A percentile compares a stretch with the other conserved stretches of the same genome.
phyloP scores from a whole-genome alignment of 129 eudicot genomes.

The Tanacetum coccineum region DNA sequence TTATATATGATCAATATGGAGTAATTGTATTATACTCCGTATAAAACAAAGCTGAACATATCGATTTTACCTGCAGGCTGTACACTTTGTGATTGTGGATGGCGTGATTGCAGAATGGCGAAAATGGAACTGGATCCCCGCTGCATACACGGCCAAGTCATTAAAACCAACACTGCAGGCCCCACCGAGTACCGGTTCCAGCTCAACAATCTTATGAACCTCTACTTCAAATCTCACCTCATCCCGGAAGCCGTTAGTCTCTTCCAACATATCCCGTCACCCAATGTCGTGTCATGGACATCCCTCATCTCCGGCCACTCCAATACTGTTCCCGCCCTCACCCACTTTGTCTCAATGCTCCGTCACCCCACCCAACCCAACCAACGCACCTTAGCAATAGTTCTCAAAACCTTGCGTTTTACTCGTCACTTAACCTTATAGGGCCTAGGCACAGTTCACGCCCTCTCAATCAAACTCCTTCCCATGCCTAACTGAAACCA shows the following conservation, averaged over 20 bases:
- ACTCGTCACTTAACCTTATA: slow-evolving; percentile 31
- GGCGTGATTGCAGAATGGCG: background rate
- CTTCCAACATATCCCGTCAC: slow-evolving; percentile 60
- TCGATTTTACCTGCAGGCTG: too few relatives aligned
- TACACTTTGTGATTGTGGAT: too few relatives aligned
- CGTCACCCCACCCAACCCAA: slow-evolving; percentile 75
- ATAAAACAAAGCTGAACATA: too few relatives aligned
- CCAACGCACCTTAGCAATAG: slow-evolving; percentile 57
- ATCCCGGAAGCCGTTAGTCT: slow-evolving; percentile 39
- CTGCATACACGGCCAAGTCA: slow-evolving; percentile 41
- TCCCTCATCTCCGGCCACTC: slow-evolving; percentile 68
- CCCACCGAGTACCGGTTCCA: slow-evolving; percentile 21
- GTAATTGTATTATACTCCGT: too few relatives aligned
- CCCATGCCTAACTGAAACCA: slow-evolving; percentile 36
- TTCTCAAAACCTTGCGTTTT: slow-evolving; percentile 53
- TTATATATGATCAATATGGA: too few relatives aligned
- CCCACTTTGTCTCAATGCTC: slow-evolving; percentile 68
- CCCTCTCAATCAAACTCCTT: slow-evolving; percentile 46
- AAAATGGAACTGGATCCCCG: slow-evolving; percentile 2
- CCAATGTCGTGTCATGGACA: slow-evolving; percentile 84
- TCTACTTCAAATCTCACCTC: slow-evolving; percentile 57
- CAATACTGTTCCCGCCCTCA: slow-evolving; percentile 38
- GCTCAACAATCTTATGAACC: slow-evolving; percentile 66
- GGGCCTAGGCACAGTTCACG: slow-evolving; percentile 55
- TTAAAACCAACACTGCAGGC: slow-evolving; percentile 27